Evolutionary conservation across 192 early-diverging fungal genomes (phyloP).

Genomic region (Backusella tarrabulga): DNA sequence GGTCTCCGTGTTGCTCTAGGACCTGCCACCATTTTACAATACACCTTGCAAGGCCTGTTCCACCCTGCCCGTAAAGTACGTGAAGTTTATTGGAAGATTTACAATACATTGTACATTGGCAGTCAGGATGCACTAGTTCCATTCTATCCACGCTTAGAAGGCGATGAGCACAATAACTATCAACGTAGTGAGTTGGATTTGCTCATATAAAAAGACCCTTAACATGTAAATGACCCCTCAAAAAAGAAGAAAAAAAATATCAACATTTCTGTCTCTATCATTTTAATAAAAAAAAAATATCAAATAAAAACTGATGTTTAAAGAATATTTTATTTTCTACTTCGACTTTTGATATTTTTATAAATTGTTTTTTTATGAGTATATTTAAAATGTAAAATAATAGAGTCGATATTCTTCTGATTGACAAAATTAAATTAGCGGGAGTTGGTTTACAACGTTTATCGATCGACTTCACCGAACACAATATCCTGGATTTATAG

Average conservation of each 20-base stretch:
- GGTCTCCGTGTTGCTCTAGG: constrained; percentile 90
- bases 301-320: not conserved
- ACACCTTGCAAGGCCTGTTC: constrained; percentile 93
- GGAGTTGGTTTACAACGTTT: constrained; percentile 25
- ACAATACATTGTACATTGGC: constrained; percentile 93
- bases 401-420: not conserved
- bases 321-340: constrained; percentile 4
- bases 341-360: not conserved
- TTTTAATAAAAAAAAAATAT: not conserved
- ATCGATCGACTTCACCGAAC: constrained; percentile 92
- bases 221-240: not conserved
- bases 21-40: constrained; percentile 79
- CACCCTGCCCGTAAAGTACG: constrained; percentile 94
- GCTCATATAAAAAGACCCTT: constrained; percentile 41
- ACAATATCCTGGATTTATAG: constrained; percentile 72
- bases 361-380: not conserved
- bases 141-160: constrained; percentile 89
- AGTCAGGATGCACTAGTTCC: constrained; percentile 89
- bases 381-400: constrained; percentile 9
- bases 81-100: constrained; percentile 99
- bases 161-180: constrained; percentile 75
- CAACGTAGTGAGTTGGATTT: constrained; percentile 83
- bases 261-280: not conserved
- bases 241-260: not conserved
- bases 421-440: constrained; percentile 7